Percentiles rank a stretch among this genome's conserved stretches.
phyloP scores from a whole-genome alignment of 2,329 filamentous ascomycete species.

The Botrytis galanthina region DNA sequence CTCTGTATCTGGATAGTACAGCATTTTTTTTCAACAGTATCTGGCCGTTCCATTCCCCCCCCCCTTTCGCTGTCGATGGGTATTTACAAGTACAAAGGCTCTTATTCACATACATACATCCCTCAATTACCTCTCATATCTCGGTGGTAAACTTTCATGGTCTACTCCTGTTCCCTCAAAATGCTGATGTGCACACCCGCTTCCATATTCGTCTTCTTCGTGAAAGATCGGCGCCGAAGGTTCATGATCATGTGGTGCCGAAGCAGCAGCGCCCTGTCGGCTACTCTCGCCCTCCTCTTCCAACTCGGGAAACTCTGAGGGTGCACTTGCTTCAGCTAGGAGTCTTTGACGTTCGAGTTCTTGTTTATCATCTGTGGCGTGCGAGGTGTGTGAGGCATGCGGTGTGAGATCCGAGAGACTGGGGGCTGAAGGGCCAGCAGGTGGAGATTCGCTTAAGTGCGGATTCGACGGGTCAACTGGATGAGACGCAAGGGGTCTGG shows the following conservation, averaged over 20 bases:
- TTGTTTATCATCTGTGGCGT: slow-evolving; percentile 63
- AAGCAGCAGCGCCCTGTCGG: slow-evolving; percentile 3
- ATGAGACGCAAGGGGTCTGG: slow-evolving; percentile 23
- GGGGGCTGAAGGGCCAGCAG: slow-evolving; percentile 30
- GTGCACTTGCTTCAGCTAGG: slow-evolving; percentile 52
- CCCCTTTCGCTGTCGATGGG: neutral
- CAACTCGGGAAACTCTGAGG: slow-evolving; percentile 53
- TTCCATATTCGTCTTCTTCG: slow-evolving; percentile 52
- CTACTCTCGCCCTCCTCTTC: slow-evolving; percentile 36
- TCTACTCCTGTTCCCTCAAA: slow-evolving; percentile 18
- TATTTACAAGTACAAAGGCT: neutral
- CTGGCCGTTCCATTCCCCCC: neutral
- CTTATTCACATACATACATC: neutral
- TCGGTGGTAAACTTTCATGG: slow-evolving; percentile 34
- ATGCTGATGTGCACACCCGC: slow-evolving; percentile 27
- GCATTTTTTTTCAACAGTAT: neutral
- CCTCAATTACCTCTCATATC: slow-evolving; percentile 33
- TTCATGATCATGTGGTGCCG: slow-evolving; percentile 32
- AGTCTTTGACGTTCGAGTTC: slow-evolving; percentile 60
- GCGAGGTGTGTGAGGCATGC: slow-evolving; percentile 25
- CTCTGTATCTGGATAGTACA: neutral
- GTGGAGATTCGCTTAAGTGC: neutral
- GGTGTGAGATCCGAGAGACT: slow-evolving; percentile 31
- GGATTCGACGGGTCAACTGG: neutral
- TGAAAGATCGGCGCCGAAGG: slow-evolving; percentile 59